phyloP scores from a whole-genome alignment of 1,139 yeast genomes.

The Pichia sp. region DNA sequence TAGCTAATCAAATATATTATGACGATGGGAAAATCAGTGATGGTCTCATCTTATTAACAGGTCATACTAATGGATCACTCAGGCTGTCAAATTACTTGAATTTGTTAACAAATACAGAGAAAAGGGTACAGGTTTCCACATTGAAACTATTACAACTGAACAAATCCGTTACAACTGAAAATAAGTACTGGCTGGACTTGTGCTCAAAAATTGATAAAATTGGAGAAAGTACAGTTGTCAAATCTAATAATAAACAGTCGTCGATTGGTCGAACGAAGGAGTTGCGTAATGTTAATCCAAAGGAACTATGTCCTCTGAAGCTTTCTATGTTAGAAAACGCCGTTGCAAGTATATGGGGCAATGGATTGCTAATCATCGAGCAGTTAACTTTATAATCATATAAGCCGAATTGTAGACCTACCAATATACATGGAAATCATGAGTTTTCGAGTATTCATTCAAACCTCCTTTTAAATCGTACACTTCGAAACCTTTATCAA shows the following conservation, averaged over 20 bases:
- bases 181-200: conserved; percentile 26
- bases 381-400: conserved; percentile 32
- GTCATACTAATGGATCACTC: conserved; percentile 27
- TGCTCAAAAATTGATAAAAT: conserved; percentile 28
- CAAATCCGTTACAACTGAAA: background rate
- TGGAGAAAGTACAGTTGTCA: conserved; percentile 13
- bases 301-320: conserved; percentile 8
- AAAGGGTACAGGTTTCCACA: conserved; percentile 12
- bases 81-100: conserved; percentile 20
- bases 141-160: conserved; percentile 23
- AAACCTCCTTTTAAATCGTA: conserved; percentile 79
- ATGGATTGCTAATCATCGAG: conserved; percentile 68
- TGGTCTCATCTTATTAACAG: conserved; percentile 17
- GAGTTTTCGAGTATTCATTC: conserved; percentile 60
- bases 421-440: conserved; percentile 62
- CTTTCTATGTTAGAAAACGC: conserved; percentile 7
- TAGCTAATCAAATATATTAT: conserved; percentile 1
- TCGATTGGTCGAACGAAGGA: conserved; percentile 4
- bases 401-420: background rate
- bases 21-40: conserved; percentile 6
- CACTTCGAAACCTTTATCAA: conserved; percentile 49
- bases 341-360: conserved; percentile 50
- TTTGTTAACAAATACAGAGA: conserved; percentile 10
- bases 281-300: conserved; percentile 1
- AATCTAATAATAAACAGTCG: conserved; percentile 1